Evolutionary conservation across 345 rosid genomes (phyloP), one percentile per base, ranked within the genome.

Genomic region (Corchorus olitorius): DNA sequence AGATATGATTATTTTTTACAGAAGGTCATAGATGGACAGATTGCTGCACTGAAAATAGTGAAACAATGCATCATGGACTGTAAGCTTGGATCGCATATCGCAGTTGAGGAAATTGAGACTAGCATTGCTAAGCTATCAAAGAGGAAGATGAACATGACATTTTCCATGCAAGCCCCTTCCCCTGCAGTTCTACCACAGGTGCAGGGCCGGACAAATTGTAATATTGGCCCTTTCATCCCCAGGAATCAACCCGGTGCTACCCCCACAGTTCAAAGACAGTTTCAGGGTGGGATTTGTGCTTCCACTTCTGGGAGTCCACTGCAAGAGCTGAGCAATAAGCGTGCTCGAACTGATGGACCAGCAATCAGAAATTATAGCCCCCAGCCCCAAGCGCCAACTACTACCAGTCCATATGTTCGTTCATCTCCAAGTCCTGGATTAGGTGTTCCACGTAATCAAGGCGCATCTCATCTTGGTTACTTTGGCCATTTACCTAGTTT

Each of bases 61-160:
- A 59, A 71, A 10, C 72, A 67, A 82, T 87, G 84, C 79, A 56
- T 83, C 37, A 74, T 56, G 37, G 75, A 68, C 17, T 66, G 64
- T 75, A 65, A 70, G 58, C 74, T 87, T 9, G 79, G 76, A 27
- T 73, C 64, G 0, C 45, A 4, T 50, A 33, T 50, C 12, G 48
- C 52, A n/a, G 27, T 20, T 8, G 13, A 58, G 69, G 12, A 14
- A 33, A 46, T 83, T 55, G 58, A 59, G 62, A 19, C 46, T 9
- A 13, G 22, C 52, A 59, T 85, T 49, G 33, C 39, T 14, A 4
- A n/a, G 53, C 65, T 83, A 5, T 79, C 78, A 75, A 80, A 39
- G 50, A 3, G 6, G 50, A 69, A 15, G 69, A 58, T 53, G 55
- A 75, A 58, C 46, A 10, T 11, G 33, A 73, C 43, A 64, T 15